Evolutionary conservation across 805 yeast species (phyloP).

Genomic region (Candida khao-thaluensis): DNA sequence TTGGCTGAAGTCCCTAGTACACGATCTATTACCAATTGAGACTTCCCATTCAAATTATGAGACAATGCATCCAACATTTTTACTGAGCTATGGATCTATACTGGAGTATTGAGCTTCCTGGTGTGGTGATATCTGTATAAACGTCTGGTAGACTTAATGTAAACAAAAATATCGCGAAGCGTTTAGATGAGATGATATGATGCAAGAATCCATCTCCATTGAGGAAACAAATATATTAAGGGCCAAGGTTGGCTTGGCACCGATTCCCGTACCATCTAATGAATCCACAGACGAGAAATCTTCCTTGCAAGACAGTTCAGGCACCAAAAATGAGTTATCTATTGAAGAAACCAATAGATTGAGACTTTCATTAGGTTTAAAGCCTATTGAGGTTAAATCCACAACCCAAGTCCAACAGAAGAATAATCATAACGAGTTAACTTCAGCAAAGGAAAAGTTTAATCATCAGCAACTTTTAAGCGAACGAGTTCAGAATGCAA

Average conservation of each 20-base stretch:
- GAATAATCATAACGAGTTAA: neutral
- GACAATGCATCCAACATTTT: conserved; percentile 4
- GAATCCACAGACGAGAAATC: neutral
- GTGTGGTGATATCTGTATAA: neutral
- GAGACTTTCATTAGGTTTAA: conserved; percentile 51
- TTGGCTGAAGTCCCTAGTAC: conserved; percentile 50
- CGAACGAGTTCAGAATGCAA: conserved; percentile 18
- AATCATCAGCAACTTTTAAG: conserved; percentile 15
- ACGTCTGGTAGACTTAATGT: neutral
- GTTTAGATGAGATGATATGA: conserved; percentile 13
- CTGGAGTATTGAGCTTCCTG: too few species aligned
- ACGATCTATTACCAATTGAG: conserved; percentile 15
- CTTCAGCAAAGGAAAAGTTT: neutral
- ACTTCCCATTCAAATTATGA: neutral
- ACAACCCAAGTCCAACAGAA: neutral
- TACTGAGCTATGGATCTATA: neutral
- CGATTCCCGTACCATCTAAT: conserved; percentile 24
- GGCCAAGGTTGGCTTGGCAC: conserved; percentile 37
- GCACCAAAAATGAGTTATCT: conserved; percentile 21
- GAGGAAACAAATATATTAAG: conserved; percentile 47
- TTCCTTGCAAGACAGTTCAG: neutral
- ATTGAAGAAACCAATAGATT: conserved; percentile 59
- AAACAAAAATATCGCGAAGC: conserved; percentile 8
- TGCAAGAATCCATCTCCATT: conserved; percentile 31
- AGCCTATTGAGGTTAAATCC: conserved; percentile 40